Evolutionary conservation across 805 yeast genomes (phyloP).

Genomic region (Hyphopichia homilentoma): DNA sequence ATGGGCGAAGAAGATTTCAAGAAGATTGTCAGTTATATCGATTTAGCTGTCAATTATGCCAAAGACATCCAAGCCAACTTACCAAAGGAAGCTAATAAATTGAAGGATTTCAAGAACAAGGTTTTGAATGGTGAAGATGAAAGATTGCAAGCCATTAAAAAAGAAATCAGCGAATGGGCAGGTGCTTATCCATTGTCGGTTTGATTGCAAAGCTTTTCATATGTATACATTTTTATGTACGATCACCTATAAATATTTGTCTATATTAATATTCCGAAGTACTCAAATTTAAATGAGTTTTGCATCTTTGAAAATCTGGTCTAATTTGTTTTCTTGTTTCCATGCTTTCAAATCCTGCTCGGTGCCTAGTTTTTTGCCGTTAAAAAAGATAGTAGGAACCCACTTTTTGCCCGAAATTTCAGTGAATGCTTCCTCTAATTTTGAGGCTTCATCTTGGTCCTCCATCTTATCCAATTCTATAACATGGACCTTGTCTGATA

Average conservation of each 20-base stretch:
- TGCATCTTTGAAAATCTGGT: slow-evolving; percentile 27
- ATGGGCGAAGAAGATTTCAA: slow-evolving; percentile 74
- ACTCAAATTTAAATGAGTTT: slow-evolving; percentile 8
- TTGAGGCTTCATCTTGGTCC: slow-evolving; percentile 45
- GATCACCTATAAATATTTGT: too few species aligned
- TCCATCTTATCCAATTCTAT: slow-evolving; percentile 58
- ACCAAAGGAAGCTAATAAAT: slow-evolving; percentile 90
- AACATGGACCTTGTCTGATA: slow-evolving; percentile 45
- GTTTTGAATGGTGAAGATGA: slow-evolving; percentile 70
- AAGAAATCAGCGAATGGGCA: slow-evolving; percentile 88
- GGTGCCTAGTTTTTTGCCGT: slow-evolving; percentile 57
- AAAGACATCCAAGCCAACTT: slow-evolving; percentile 68
- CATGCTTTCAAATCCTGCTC: slow-evolving; percentile 45
- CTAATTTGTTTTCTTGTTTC: slow-evolving; percentile 31
- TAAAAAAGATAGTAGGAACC: slow-evolving; percentile 66
- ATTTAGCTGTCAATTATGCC: slow-evolving; percentile 75
- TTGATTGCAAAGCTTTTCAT: too few species aligned
- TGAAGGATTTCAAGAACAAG: slow-evolving; percentile 91
- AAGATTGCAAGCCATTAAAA: slow-evolving; percentile 57
- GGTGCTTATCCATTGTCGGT: slow-evolving; percentile 68
- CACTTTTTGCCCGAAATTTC: slow-evolving; percentile 57
- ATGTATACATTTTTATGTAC: too few species aligned
- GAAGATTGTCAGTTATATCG: slow-evolving; percentile 75
- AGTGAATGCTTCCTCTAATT: slow-evolving; percentile 54
- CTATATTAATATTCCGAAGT: too few species aligned